Evolutionary conservation across 495 filamentous ascomycete species (phyloP), one percentile per base, ranked within the genome.

Genomic region (Hypoxylon intermedium): DNA sequence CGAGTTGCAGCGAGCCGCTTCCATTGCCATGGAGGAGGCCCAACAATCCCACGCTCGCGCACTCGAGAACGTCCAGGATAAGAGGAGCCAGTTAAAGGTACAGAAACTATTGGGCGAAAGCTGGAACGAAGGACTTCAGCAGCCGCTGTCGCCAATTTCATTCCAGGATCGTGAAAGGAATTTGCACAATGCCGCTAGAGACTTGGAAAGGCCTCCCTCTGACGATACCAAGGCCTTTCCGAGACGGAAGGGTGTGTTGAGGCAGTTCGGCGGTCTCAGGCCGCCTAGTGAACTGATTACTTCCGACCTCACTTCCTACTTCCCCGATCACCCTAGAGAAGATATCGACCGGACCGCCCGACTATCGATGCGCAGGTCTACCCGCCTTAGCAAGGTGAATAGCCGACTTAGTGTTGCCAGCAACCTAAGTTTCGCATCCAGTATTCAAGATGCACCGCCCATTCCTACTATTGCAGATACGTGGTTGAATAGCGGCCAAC

Each of bases 261-360:
- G 80, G 45, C 81, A 79, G 51, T 97, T 97, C 80, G 91, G 95
- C 67, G 94, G 95, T 45, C 85, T 92, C 53, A 80, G 94, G 67
- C 94, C 94, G 13, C 95, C 95, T 2, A 97, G 92, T 72, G 95
- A 98, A 76, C 82, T 99, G 77, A 98, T 99, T 68, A 94, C 93
- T 41, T 92, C 92, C 21, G 94, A 99, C 70, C 81, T 98, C 34
- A 89, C 89, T 9, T 93, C 93, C 5, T 99, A 97, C 77, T 99
- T 99, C 83, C 94, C 94, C 1, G 93, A 96, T 64, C 92, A 97
- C 68, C 87, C 91, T 31, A 85, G 89, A 46, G 91, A 96, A 69
- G 90, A 92, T 53, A 95, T 99, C 58, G 95, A 97, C 67, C 85
- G 91, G 66, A 97, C 94, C 0, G 91, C 96, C 60, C 88, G 92